Base-by-base conservation (phyloP, 1,284 basidiomycete species). In the Ceratorhiza oryzae-sativae region DNA sequence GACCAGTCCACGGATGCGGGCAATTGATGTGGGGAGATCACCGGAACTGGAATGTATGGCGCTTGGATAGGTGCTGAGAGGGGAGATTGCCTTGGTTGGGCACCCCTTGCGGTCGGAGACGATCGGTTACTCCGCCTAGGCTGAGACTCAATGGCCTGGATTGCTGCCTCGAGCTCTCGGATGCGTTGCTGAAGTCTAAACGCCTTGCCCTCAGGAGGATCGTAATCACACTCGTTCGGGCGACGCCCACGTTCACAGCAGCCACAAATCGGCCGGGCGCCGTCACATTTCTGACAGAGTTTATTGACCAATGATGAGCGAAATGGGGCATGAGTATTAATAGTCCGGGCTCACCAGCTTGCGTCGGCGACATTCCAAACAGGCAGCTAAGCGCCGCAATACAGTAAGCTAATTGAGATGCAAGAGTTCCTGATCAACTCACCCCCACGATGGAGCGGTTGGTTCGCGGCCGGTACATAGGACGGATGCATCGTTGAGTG, bases 1-100 rank as follows among this genome's bases (percentile, higher is more conserved):
- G 53, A 48, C 63, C 63, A 67, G 63, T 67, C 49, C 63, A 67
- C 49, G 49, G 63, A 55, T 49, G 49, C 34, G 49, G 63, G 63
- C 49, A 67, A 36, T 10, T 55, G 45, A 63, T 63, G 42, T 15
- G 46, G n/a, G 45, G 30, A 45, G 61, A 67, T 67, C 49, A 67
- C 18, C 32, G 53, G 63, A 39, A 36, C 15, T 12, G 30, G 34
- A 49, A 36, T 6, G 34, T 55, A 67, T 67, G 34, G 61, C 60
- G 30, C 60, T 63, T 30, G 32, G 41, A 23, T 65, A 13, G 48
- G 48, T 15, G 15, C 20, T 18, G 61, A 32, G 36, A n/a, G n/a
- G 36, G 36, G 32, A 23, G 10, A 23, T 13, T 6, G 27, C 25
- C 3, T 25, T 23, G 49, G 9, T 23, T 27, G 34, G n/a, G 56